These are phyloP conservation scores for Mycena rebaudengoi DNA, from an alignment of 768 basidiomycete genomes.

Conservation along the genomic window DNA sequence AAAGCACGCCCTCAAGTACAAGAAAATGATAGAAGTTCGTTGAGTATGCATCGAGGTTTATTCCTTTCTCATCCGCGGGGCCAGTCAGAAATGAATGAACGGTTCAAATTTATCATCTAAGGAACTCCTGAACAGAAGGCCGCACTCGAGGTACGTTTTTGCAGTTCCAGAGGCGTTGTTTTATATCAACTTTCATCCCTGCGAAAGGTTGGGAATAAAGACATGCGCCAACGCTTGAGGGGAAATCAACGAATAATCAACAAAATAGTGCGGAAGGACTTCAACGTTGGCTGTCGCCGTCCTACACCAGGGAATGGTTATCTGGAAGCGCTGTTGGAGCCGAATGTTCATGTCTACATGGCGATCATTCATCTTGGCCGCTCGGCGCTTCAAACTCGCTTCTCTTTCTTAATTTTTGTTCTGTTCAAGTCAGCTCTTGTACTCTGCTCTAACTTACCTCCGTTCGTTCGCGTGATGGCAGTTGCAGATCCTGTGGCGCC, in stretches of 20 bases:
- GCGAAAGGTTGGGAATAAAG: conserved; percentile 36
- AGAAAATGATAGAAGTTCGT: conserved; percentile 32
- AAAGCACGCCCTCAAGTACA: conserved; percentile 45
- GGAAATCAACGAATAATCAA: conserved; percentile 27
- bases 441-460: no score
- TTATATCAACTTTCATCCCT: background rate
- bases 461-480: no score
- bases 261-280: conserved; percentile 47
- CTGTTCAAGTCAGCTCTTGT: no score
- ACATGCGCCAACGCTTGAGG: conserved; percentile 31
- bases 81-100: conserved; percentile 37
- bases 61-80: conserved; percentile 22
- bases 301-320: conserved; percentile 62
- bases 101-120: conserved; percentile 44
- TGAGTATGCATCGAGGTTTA: background rate
- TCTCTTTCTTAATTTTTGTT: no score
- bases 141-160: conserved; percentile 45
- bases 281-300: conserved; percentile 56
- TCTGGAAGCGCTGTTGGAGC: conserved; percentile 55
- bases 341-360: conserved; percentile 54
- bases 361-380: no score
- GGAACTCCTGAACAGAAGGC: conserved; percentile 51
- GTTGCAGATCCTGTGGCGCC: no score
- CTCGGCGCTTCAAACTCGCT: no score
- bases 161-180: background rate